Evolutionary conservation across 106 monocot species (phyloP).

Genomic region (Acanthochlamys bracteata): DNA sequence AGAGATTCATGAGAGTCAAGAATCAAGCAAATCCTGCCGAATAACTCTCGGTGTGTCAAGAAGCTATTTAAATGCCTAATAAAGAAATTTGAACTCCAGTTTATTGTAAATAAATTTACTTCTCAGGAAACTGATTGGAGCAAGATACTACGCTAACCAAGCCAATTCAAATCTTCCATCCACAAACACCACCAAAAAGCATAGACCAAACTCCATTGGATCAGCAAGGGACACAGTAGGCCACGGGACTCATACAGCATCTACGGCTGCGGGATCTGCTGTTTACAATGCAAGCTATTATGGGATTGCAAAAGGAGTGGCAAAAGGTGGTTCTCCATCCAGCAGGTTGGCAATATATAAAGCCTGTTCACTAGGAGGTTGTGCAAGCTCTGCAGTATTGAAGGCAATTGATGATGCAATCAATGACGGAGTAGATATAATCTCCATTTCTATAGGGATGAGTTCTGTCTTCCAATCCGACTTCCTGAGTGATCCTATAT

Average conservation of each 20-base stretch:
- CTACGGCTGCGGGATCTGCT: constrained; percentile 63
- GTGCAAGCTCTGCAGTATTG: constrained; percentile 54
- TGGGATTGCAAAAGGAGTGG: constrained; percentile 69
- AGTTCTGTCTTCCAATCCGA: constrained; percentile 87
- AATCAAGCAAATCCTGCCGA: too few relatives aligned
- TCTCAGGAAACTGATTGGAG: constrained; percentile 85
- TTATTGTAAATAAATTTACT: not conserved
- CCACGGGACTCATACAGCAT: constrained; percentile 90
- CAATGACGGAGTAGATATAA: constrained; percentile 74
- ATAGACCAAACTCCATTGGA: constrained; percentile 14
- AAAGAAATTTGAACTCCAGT: too few relatives aligned
- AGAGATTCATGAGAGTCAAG: too few relatives aligned
- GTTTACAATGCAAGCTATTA: constrained; percentile 67
- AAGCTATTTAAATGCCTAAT: too few relatives aligned
- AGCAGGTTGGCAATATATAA: constrained; percentile 86
- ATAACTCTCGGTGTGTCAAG: too few relatives aligned
- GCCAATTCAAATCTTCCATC: constrained; percentile 29
- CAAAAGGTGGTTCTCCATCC: constrained; percentile 69
- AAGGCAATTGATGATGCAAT: constrained; percentile 96
- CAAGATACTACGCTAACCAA: constrained; percentile 60
- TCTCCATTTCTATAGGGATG: constrained; percentile 93
- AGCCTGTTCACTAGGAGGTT: constrained; percentile 87
- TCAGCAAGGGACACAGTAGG: constrained; percentile 80
- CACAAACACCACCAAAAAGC: constrained; percentile 7
- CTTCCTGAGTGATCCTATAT: constrained; percentile 83